Percentiles rank a stretch among this genome's conserved stretches.
phyloP scores from a whole-genome alignment of 257 asterid genomes.

The Solanum stenotomum region DNA sequence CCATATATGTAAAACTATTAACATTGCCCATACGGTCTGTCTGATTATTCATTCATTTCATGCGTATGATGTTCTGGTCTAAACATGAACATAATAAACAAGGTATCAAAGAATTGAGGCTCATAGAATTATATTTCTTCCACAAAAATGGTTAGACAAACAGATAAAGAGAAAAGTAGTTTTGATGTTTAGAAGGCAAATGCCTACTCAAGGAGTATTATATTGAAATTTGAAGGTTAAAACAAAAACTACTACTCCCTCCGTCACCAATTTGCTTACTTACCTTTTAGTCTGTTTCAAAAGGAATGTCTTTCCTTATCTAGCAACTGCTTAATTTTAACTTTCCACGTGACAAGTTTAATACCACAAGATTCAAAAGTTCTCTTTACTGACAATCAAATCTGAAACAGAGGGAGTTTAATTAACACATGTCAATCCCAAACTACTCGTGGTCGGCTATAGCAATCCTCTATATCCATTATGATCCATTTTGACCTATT shows the following conservation, averaged over 20 bases:
- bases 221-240: neutral
- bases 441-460: neutral
- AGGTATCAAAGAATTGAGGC: neutral
- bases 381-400: no score
- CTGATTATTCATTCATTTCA: neutral
- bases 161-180: neutral
- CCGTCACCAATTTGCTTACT: neutral
- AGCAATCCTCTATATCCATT: neutral
- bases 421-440: neutral
- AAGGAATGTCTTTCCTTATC: neutral
- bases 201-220: neutral
- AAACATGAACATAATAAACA: neutral
- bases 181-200: neutral
- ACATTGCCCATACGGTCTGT: neutral
- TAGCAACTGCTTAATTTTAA: no score
- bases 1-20: neutral
- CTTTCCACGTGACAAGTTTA: neutral
- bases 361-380: neutral
- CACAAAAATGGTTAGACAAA: neutral
- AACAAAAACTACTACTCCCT: neutral
- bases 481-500: neutral
- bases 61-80: neutral
- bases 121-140: neutral
- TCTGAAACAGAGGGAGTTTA: neutral
- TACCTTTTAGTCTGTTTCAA: neutral